Evolutionary conservation across 1,284 basidiomycete species (phyloP).

Genomic region (Moesziomyces sp.): DNA sequence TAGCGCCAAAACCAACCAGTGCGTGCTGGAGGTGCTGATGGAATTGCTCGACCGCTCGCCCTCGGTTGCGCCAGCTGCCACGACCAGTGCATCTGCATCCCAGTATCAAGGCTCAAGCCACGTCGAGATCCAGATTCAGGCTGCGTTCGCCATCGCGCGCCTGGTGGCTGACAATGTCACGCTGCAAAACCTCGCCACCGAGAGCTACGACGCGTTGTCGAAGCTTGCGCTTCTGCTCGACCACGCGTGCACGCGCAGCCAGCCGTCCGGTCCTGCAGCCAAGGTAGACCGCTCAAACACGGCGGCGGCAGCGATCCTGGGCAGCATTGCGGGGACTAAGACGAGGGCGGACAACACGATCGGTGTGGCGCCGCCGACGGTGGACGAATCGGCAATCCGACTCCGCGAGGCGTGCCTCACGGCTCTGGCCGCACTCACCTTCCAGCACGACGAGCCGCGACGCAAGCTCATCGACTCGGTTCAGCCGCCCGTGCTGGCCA

Average conservation of each 20-base stretch:
- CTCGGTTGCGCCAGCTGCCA: constrained; percentile 4
- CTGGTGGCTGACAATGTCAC: constrained; percentile 54
- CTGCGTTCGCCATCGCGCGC: constrained; percentile 54
- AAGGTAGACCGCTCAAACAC: constrained; percentile 10
- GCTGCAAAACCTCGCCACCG: constrained; percentile 50
- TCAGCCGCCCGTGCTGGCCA: constrained; percentile 47
- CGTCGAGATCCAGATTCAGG: constrained; percentile 56
- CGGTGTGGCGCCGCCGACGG: constrained; percentile 29
- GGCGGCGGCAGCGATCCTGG: constrained; percentile 10
- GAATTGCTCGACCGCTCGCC: constrained; percentile 53
- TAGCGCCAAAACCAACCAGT: constrained; percentile 53
- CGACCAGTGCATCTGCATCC: constrained; percentile 6
- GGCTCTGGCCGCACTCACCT: constrained; percentile 54
- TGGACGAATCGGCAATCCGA: constrained; percentile 50
- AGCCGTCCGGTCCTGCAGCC: constrained; percentile 6
- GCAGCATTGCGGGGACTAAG: constrained; percentile 18
- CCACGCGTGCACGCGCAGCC: constrained; percentile 28
- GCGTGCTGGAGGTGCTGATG: constrained; percentile 56
- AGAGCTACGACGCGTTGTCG: constrained; percentile 45
- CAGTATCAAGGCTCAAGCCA: constrained; percentile 23
- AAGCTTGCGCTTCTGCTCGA: constrained; percentile 46
- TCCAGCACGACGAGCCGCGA: constrained; percentile 57
- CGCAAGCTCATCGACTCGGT: constrained; percentile 51
- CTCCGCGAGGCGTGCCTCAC: constrained; percentile 57
- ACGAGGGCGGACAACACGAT: constrained; percentile 17